phyloP scores from a whole-genome alignment of 2,329 filamentous ascomycete genomes.

The Keithomyces neogunnii region DNA sequence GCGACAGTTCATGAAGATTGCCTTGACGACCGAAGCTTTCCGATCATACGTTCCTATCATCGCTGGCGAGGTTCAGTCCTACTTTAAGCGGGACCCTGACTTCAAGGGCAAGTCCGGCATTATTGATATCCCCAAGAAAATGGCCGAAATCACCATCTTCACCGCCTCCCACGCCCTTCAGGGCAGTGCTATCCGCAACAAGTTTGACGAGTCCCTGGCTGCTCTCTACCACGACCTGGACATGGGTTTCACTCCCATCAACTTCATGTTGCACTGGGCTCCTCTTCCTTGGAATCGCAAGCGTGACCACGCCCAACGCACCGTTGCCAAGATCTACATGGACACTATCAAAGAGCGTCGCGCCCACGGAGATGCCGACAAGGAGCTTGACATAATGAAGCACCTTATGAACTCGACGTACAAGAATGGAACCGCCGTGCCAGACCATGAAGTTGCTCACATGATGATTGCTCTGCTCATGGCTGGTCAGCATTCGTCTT shows the following conservation, averaged over 20 bases:
- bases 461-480: conserved; percentile 94
- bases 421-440: conserved; percentile 72
- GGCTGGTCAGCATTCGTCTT: conserved; percentile 85
- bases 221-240: conserved; percentile 82
- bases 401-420: conserved; percentile 80
- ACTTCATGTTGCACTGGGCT: conserved; percentile 84
- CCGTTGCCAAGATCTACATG: conserved; percentile 74
- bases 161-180: conserved; percentile 81
- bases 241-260: conserved; percentile 81
- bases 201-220: conserved; percentile 74
- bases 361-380: conserved; percentile 37
- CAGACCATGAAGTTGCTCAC: conserved; percentile 77
- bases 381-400: conserved; percentile 73
- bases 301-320: conserved; percentile 70
- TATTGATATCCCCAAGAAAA: conserved; percentile 63
- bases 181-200: conserved; percentile 71
- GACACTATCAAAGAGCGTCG: conserved; percentile 71
- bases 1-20: conserved; percentile 67
- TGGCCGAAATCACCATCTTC: conserved; percentile 85
- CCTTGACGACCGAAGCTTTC: conserved; percentile 67
- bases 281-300: conserved; percentile 82
- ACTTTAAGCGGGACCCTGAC: conserved; percentile 56
- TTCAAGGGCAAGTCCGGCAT: conserved; percentile 63
- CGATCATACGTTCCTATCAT: conserved; percentile 72
- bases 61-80: conserved; percentile 62